phyloP scores from a whole-genome alignment of 129 eudicot genomes.

The Chrysanthemum seticuspe region DNA sequence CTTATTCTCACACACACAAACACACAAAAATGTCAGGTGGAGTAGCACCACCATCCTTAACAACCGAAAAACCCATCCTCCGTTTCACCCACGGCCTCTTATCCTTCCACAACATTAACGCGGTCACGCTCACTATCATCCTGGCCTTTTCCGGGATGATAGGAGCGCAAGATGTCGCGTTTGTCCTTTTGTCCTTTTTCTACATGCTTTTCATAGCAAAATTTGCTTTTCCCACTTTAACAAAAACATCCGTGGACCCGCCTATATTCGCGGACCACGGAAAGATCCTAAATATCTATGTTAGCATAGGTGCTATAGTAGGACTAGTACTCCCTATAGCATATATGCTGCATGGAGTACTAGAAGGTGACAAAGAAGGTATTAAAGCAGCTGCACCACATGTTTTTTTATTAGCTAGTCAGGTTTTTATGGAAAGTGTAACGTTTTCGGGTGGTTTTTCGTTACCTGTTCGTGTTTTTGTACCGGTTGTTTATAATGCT shows the following conservation, averaged over 20 bases:
- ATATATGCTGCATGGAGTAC: constrained; percentile 61
- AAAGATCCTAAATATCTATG: constrained; percentile 42
- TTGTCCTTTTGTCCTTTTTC: constrained; percentile 54
- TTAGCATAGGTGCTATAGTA: constrained; percentile 41
- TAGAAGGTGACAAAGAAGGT: constrained; percentile 59
- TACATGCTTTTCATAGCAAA: constrained; percentile 60
- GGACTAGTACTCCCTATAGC: constrained; percentile 66
- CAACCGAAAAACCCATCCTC: constrained; percentile 23
- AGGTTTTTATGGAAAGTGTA: constrained; percentile 74
- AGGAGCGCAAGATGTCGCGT: constrained; percentile 37
- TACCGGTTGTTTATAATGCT: constrained; percentile 79
- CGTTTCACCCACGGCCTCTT: constrained; percentile 22
- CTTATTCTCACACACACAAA: constrained; percentile 7
- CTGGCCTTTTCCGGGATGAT: constrained; percentile 75
- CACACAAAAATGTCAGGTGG: constrained; percentile 58
- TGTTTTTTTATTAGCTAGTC: constrained; percentile 61
- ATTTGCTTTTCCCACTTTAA: constrained; percentile 52
- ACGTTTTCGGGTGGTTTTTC: constrained; percentile 55
- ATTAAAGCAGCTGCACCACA: constrained; percentile 78
- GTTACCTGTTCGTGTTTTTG: constrained; percentile 69
- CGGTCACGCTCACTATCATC: constrained; percentile 47
- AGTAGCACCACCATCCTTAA: constrained; percentile 38
- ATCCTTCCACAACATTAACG: constrained; percentile 56
- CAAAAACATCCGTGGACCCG: constrained; percentile 19
- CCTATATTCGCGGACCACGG: constrained; percentile 46